Evolutionary conservation across 768 basidiomycete genomes (phyloP).

Genomic region (Phlegmacium glaucopus): DNA sequence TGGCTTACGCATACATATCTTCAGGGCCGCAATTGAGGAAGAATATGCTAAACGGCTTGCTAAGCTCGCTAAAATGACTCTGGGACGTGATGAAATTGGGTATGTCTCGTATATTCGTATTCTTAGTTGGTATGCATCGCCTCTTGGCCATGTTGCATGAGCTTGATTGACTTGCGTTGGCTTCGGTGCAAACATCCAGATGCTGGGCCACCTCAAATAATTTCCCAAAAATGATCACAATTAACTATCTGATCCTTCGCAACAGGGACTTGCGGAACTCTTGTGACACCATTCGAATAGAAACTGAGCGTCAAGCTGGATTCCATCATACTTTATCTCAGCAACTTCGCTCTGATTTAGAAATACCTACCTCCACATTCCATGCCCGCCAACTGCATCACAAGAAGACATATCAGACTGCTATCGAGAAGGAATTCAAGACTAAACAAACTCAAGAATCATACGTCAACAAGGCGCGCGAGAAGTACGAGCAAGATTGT

Average conservation of each 20-base stretch:
- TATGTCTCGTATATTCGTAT: conserved; percentile 35
- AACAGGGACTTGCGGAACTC: conserved; percentile 77
- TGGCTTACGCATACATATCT: conserved; percentile 9
- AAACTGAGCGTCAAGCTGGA: conserved; percentile 80
- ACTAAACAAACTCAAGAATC: conserved; percentile 82
- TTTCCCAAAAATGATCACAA: too few relatives aligned
- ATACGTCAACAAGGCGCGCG: conserved; percentile 84
- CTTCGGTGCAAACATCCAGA: not conserved
- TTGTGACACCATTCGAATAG: conserved; percentile 73
- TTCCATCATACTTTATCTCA: conserved; percentile 73
- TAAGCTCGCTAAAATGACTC: conserved; percentile 68
- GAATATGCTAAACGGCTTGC: conserved; percentile 87
- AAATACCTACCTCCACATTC: conserved; percentile 60
- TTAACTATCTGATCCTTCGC: conserved; percentile 18
- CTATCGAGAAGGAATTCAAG: conserved; percentile 90
- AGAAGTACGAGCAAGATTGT: conserved; percentile 93
- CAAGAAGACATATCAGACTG: conserved; percentile 68
- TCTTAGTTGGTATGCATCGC: not conserved
- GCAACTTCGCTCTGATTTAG: conserved; percentile 74
- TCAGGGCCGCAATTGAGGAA: conserved; percentile 86
- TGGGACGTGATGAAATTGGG: conserved; percentile 95
- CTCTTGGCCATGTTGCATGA: conserved; percentile 5
- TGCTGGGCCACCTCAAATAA: not conserved
- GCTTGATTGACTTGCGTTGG: not conserved
- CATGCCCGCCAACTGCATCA: conserved; percentile 62